A percentile compares a stretch with the other conserved stretches of the same genome.
These are phyloP conservation scores for Mortierella sp. DNA, from an alignment of 371 early-diverging fungal species.

Conservation along the genomic window DNA sequence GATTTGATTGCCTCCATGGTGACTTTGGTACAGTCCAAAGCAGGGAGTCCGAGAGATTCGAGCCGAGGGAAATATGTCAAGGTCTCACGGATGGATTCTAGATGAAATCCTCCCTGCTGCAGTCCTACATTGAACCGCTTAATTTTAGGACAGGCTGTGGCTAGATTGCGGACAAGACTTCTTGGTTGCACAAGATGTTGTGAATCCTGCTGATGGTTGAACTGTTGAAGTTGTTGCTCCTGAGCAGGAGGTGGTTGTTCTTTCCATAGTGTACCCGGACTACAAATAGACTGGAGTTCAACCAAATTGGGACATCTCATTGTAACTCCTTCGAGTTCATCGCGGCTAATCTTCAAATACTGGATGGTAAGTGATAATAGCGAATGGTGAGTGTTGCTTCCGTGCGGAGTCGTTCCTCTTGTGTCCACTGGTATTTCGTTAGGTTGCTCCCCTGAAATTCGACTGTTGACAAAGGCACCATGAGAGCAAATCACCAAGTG, in stretches of 20 bases:
- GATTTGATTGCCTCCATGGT: constrained; percentile 46
- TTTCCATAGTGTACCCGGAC: constrained; percentile 36
- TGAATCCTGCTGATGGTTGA: neutral
- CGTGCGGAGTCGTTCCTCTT: neutral
- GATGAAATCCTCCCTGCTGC: constrained; percentile 49
- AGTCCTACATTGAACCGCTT: constrained; percentile 33
- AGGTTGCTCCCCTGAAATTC: neutral
- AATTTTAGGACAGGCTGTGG: constrained; percentile 22
- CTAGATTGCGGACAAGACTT: constrained; percentile 29
- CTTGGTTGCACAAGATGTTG: neutral
- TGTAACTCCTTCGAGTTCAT: constrained; percentile 24
- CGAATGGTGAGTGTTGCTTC: neutral
- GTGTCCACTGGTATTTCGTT: neutral
- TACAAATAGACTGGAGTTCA: constrained; percentile 44
- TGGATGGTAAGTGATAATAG: constrained; percentile 40
- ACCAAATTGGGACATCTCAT: constrained; percentile 41
- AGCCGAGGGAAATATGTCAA: constrained; percentile 24
- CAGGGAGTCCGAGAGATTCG: constrained; percentile 35
- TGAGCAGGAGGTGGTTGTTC: neutral
- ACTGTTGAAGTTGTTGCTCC: neutral
- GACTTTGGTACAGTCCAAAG: constrained; percentile 41
- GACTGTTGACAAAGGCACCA: constrained; percentile 37
- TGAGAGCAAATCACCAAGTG: constrained; percentile 33
- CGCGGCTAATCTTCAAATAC: constrained; percentile 35
- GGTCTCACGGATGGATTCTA: constrained; percentile 33